These are phyloP conservation scores for Irineochytrium annulatum DNA, from an alignment of 192 early-diverging fungal genomes.

Conservation along the genomic window DNA sequence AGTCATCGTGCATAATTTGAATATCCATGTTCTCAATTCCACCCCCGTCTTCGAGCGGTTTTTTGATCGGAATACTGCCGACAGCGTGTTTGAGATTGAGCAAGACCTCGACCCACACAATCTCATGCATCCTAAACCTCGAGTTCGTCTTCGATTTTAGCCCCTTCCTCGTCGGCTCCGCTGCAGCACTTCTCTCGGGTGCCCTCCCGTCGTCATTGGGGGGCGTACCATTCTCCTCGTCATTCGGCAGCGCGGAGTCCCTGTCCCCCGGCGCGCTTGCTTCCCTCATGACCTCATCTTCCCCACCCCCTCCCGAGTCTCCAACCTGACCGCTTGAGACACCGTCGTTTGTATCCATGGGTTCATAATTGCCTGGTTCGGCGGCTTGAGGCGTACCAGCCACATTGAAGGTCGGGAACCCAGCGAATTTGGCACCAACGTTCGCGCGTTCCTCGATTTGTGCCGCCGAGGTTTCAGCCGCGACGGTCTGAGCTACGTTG, in stretches of 20 bases:
- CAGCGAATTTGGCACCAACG: no score
- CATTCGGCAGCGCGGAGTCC: neutral
- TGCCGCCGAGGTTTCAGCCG: no score
- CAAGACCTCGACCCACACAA: slow-evolving; percentile 17
- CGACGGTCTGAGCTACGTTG: no score
- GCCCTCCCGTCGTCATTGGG: neutral
- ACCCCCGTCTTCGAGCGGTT: neutral
- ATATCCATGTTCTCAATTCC: neutral
- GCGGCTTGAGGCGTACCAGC: no score
- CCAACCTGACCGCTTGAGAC: neutral
- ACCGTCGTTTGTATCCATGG: no score
- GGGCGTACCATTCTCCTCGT: neutral
- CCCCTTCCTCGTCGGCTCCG: neutral
- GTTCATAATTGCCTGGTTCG: no score
- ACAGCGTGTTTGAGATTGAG: neutral
- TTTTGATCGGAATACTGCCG: neutral
- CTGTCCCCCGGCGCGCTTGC: neutral
- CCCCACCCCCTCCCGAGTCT: neutral
- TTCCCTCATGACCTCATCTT: neutral
- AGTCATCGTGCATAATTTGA: neutral
- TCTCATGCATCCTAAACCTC: slow-evolving; percentile 3
- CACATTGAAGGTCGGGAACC: no score
- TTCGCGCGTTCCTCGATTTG: no score
- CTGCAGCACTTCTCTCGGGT: neutral
- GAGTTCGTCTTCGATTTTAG: slow-evolving; percentile 3